These are phyloP conservation scores for Halocafeteria seosinensis DNA, from an alignment of 108 stramenopile species.

Conservation along the genomic window DNA sequence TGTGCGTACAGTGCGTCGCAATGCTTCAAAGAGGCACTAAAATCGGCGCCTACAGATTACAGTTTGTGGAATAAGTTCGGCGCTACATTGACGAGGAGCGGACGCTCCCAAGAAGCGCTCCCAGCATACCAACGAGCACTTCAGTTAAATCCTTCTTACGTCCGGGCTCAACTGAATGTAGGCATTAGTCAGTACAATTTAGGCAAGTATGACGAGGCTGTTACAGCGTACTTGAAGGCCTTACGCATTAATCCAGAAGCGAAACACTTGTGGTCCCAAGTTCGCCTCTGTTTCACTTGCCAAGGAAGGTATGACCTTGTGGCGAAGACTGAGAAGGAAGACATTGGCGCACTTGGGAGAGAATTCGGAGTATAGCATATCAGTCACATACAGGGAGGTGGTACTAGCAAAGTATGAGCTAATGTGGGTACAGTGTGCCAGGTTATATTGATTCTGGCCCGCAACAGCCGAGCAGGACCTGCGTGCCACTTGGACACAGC, in stretches of 20 bases:
- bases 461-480: no score
- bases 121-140: not conserved
- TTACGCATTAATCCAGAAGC: slow-evolving; percentile 20
- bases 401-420: no score
- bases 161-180: not conserved
- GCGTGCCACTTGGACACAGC: no score
- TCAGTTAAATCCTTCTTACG: not conserved
- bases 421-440: no score
- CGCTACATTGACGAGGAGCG: not conserved
- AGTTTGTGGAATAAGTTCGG: not conserved
- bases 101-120: not conserved
- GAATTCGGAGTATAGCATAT: no score
- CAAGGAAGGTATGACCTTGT: slow-evolving; percentile 32
- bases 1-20: not conserved
- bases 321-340: no score
- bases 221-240: slow-evolving; percentile 22
- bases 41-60: not conserved
- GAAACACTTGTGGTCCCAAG: slow-evolving; percentile 24
- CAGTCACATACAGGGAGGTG: no score
- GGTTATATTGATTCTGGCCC: no score
- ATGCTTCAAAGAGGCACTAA: not conserved
- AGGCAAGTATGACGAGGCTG: slow-evolving; percentile 15
- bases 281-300: slow-evolving; percentile 25
- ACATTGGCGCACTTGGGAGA: no score
- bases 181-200: not conserved